Base-by-base conservation (phyloP, 345 rosid genomes). In the Populus nigra region DNA sequence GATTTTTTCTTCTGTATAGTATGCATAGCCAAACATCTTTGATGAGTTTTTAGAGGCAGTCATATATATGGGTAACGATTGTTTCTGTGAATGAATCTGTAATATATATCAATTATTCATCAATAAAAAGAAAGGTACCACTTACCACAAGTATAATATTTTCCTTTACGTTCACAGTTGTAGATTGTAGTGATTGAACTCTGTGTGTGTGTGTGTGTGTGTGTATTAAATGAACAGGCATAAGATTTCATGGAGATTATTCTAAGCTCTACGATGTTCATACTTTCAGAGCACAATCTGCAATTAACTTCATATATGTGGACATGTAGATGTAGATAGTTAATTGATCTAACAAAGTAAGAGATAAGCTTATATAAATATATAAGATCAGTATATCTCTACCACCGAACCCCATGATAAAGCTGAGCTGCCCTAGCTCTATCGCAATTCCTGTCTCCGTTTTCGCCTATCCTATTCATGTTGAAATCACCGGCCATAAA, bases 381-480 rank as follows among this genome's bases (percentile, higher is more conserved):
- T 23, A 10, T 10, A 10, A 16, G 49, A 8, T 63, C 27, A 20
- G 45, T 31, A 41, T 8, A 31, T 33, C 59, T 57, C 65, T 38
- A 84, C 89, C 89, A 86, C 16, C 68, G 77, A 81, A 79, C 74
- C 65, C 86, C 79, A 45, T 78, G 84, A 68, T 70, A 81, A 67
- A 76, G 66, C 76, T 74, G 75, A 76, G 82, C 79, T 20, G 74
- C 79, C 87, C 77, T 39, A 38, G 77, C 35, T 83, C 65, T 71
- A 31, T 38, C 45, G 10, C 78, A 65, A 41, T 80, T 72, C 5
- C 73, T 75, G 61, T 80, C 83, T 55, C 76, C 81, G 66, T 69
- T 75, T 63, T 68, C 84, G 45, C 63, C n/a, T 29, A 75, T 82
- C 66, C 65, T 77, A 49, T 74, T 71, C 31, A 68, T 23, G 65